Percentiles rank a stretch among this genome's conserved stretches.
These are phyloP conservation scores for Oryza coarctata DNA, from an alignment of 176 grass and related monocot species.

Conservation along the genomic window DNA sequence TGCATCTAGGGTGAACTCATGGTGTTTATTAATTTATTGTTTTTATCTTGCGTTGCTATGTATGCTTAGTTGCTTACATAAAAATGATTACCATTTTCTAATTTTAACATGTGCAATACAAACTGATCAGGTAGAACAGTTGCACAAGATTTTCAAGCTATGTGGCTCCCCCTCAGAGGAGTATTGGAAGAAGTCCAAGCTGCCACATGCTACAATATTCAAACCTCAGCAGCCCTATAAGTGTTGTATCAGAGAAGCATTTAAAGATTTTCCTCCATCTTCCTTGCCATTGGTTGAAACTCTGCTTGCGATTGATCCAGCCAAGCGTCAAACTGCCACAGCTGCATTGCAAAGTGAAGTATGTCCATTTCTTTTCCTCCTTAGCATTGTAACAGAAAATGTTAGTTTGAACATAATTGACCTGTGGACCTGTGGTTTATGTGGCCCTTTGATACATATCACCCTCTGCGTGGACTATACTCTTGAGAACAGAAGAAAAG, in stretches of 20 bases:
- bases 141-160: slow-evolving; percentile 72
- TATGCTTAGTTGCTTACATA: neutral
- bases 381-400: neutral
- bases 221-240: slow-evolving; percentile 63
- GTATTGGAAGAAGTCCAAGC: slow-evolving; percentile 69
- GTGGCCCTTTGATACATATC: neutral
- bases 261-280: slow-evolving; percentile 55
- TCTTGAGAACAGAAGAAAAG: neutral
- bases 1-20: neutral
- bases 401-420: slow-evolving; percentile 3
- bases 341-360: slow-evolving; percentile 60
- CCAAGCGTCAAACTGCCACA: slow-evolving; percentile 55
- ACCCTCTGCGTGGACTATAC: neutral
- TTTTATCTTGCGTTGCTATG: slow-evolving; percentile 6
- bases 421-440: neutral
- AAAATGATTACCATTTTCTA: slow-evolving; percentile 16
- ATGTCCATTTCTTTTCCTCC: slow-evolving; percentile 17
- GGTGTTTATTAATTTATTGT: slow-evolving; percentile 1
- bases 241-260: slow-evolving; percentile 56
- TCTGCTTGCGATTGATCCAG: slow-evolving; percentile 58
- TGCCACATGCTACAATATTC: slow-evolving; percentile 59
- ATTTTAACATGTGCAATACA: slow-evolving; percentile 23
- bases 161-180: slow-evolving; percentile 65
- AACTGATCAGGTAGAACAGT: slow-evolving; percentile 55
- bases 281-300: slow-evolving; percentile 58